Evolutionary conservation across 257 asterid species (phyloP).

Genomic region (Lavandula angustifolia): DNA sequence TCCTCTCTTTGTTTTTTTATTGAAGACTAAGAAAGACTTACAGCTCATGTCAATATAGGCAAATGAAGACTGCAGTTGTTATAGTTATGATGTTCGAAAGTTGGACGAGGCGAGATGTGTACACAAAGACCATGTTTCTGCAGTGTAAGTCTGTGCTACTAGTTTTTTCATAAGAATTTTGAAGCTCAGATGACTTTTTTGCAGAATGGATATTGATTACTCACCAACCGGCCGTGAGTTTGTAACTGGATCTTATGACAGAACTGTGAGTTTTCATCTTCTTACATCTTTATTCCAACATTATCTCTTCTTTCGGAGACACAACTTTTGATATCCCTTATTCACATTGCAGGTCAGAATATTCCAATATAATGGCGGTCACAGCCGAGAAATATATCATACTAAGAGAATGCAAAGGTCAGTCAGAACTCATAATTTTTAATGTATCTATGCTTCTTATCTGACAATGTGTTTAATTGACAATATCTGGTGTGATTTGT

Average conservation of each 20-base stretch:
- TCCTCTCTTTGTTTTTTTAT: slow-evolving; percentile 17
- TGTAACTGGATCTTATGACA: slow-evolving; percentile 95
- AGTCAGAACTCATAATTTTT: slow-evolving; percentile 1
- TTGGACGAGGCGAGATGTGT: slow-evolving; percentile 81
- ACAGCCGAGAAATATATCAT: slow-evolving; percentile 93
- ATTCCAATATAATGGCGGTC: slow-evolving; percentile 89
- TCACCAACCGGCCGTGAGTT: slow-evolving; percentile 99
- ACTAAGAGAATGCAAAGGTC: slow-evolving; percentile 99
- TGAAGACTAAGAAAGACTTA: neutral
- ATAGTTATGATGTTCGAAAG: slow-evolving; percentile 86
- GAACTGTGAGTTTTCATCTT: slow-evolving; percentile 66
- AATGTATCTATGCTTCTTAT: slow-evolving; percentile 8
- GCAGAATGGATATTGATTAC: slow-evolving; percentile 96
- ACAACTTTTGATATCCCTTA: slow-evolving; percentile 8
- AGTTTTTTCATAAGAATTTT: slow-evolving; percentile 18
- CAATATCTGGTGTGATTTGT: neutral
- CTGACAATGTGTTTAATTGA: slow-evolving; percentile 6
- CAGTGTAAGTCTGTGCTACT: slow-evolving; percentile 62
- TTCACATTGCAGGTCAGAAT: slow-evolving; percentile 73
- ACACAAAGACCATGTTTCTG: slow-evolving; percentile 91
- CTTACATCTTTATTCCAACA: neutral
- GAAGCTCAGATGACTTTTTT: slow-evolving; percentile 19
- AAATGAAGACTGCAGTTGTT: slow-evolving; percentile 91
- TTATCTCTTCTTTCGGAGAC: slow-evolving; percentile 1
- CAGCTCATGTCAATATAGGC: slow-evolving; percentile 50